phyloP scores from a whole-genome alignment of 2,329 filamentous ascomycete species.

The Fusarium pseudoanthophilum region DNA sequence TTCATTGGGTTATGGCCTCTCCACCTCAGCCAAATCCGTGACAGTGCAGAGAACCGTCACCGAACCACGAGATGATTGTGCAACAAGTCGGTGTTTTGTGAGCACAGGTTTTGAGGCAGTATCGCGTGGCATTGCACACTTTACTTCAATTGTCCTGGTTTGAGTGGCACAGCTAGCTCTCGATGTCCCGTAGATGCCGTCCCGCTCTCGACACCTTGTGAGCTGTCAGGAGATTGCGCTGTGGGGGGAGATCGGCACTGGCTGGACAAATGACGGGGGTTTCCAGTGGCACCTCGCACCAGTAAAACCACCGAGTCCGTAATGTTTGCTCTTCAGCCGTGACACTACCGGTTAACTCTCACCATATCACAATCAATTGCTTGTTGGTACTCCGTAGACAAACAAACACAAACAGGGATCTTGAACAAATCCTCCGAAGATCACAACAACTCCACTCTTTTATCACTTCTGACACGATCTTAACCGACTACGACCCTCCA shows the following conservation, averaged over 20 bases:
- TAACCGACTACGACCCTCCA: conserved; percentile 8
- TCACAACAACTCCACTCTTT: not conserved
- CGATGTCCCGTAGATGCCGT: conserved; percentile 1
- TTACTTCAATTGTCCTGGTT: not conserved
- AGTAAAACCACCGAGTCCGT: not conserved
- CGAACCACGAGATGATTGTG: not conserved
- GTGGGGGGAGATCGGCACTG: conserved; percentile 34
- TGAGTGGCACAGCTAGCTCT: not conserved
- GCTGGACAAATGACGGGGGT: not conserved
- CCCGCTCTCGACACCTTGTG: conserved; percentile 17
- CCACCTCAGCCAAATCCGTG: not conserved
- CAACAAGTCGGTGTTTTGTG: not conserved
- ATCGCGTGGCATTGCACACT: not conserved
- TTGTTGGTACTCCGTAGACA: not conserved
- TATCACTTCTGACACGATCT: conserved; percentile 9
- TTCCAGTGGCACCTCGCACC: not conserved
- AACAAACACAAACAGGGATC: not conserved
- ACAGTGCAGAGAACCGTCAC: not conserved
- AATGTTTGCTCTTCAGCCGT: not conserved
- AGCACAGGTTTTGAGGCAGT: not conserved
- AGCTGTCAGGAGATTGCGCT: conserved; percentile 32
- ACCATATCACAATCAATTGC: not conserved
- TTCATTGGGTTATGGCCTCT: not conserved
- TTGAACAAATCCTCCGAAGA: not conserved
- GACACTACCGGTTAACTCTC: too few relatives aligned